Conservation (phyloP, 1,284 basidiomycete genomes). For the Cryptococcus hybrid region DNA sequence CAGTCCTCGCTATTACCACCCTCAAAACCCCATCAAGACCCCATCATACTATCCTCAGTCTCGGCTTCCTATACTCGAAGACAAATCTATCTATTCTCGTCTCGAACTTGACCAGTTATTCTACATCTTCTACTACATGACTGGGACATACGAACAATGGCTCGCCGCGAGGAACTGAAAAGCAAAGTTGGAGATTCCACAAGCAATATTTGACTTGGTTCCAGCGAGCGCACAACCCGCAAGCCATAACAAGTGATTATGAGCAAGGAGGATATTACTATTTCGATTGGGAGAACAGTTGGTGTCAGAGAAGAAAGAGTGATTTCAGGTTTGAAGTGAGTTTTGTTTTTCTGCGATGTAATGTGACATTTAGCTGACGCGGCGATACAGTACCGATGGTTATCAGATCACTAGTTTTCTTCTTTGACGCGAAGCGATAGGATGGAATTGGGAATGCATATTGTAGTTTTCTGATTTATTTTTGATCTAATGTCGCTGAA, state of each 20-base stretch:
- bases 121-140: slow-evolving; percentile 98
- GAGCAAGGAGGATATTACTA: slow-evolving; percentile 98
- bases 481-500: no score
- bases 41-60: slow-evolving; percentile 95
- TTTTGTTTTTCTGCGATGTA: slow-evolving; percentile 5
- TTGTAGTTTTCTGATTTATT: no score
- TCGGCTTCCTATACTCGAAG: slow-evolving; percentile 76
- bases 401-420: slow-evolving; percentile 68
- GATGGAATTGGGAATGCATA: no score
- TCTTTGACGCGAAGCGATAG: no score
- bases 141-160: slow-evolving; percentile 96
- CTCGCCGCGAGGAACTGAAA: slow-evolving; percentile 98
- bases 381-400: slow-evolving; percentile 68
- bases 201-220: slow-evolving; percentile 99
- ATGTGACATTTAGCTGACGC: slow-evolving; percentile 1
- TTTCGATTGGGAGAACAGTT: slow-evolving; percentile 96
- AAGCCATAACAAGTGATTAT: slow-evolving; percentile 98
- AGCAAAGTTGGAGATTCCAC: slow-evolving; percentile 99
- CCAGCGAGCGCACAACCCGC: slow-evolving; percentile 98
- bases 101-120: slow-evolving; percentile 97
- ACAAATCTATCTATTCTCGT: slow-evolving; percentile 83
- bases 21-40: slow-evolving; percentile 86
- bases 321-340: slow-evolving; percentile 82
- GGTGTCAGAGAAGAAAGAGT: slow-evolving; percentile 97
- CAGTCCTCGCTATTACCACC: slow-evolving; percentile 95